Base-by-base conservation (phyloP, 371 early-diverging fungal genomes). In the Basidiobolus meristosporus region DNA sequence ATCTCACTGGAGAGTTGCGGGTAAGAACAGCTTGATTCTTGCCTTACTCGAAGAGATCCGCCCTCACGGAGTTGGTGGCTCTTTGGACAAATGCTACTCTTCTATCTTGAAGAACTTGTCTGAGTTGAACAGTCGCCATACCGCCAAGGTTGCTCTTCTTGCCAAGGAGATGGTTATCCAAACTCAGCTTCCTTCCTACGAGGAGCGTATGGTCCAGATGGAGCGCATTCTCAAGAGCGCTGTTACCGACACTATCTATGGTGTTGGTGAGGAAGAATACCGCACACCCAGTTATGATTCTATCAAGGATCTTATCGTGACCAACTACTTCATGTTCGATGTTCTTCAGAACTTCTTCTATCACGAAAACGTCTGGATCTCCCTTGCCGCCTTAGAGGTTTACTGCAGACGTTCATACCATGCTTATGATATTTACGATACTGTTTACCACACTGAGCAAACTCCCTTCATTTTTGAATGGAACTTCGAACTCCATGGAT, bases 371-470 rank as follows among this genome's bases (percentile, higher is more conserved):
- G 62, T 63, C 26, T 73, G 77, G 45, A 66, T 93, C 44, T 71
- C 81, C 9, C 60, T 89, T 48, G 82, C 87, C 10, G 91, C 98
- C 15, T 62, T 93, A 17, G 90, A 93, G 68, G 87, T 89, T 15
- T 97, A 97, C 63, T 82, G 87, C 42, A 79, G 90, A 43, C 90
- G 86, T 43, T 79, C 92, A 6, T 90, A 92, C 78, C 90, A 93
- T 56, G 90, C 91, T 30, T 93, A 91, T 67, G 77, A 85, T 56
- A 73, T 86, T 32, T 54, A 80, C 44, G 81, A 81, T 45, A 70
- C 82, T 44, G 77, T 77, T 51, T 83, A 85, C 53, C 62, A 70
- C 46, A 63, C 77, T 31, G 78, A 79, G 36, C 50, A 62, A 34
- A 44, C 36, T 28, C 82, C 83, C 28, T 72, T 75, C 45, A 60